Conservation (phyloP, 192 early-diverging fungal species). For the Coemansia sp. region DNA sequence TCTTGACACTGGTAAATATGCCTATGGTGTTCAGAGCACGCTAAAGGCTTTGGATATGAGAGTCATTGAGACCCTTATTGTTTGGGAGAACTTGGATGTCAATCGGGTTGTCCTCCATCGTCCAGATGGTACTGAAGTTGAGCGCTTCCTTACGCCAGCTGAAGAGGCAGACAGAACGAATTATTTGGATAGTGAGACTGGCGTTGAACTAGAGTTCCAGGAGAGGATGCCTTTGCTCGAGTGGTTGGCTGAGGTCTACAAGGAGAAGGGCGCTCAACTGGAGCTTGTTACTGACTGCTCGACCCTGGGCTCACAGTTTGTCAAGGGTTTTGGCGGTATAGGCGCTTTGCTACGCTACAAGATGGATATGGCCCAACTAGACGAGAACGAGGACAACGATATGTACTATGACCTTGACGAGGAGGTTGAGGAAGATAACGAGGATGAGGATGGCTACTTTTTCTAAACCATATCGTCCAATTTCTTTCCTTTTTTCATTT, state of each 20-base stretch:
- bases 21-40: constrained; percentile 93
- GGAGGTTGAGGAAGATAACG: constrained; percentile 11
- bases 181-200: constrained; percentile 66
- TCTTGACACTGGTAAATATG: constrained; percentile 91
- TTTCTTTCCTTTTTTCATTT: not conserved
- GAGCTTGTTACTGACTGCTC: constrained; percentile 95
- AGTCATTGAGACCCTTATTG: constrained; percentile 92
- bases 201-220: constrained; percentile 77
- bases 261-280: constrained; percentile 87
- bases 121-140: constrained; percentile 63
- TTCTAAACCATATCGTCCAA: not conserved
- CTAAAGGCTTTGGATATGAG: constrained; percentile 92
- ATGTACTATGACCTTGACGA: constrained; percentile 59
- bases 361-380: constrained; percentile 73
- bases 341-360: constrained; percentile 93
- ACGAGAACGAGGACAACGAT: constrained; percentile 66
- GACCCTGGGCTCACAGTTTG: constrained; percentile 93
- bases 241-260: constrained; percentile 96
- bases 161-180: constrained; percentile 77
- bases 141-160: constrained; percentile 76
- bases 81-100: constrained; percentile 91
- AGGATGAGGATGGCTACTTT: constrained; percentile 20
- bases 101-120: constrained; percentile 75
- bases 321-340: constrained; percentile 96
- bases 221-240: constrained; percentile 82